Conservation (phyloP, 192 early-diverging fungal species). For the Lunasporangiospora selenospora region DNA sequence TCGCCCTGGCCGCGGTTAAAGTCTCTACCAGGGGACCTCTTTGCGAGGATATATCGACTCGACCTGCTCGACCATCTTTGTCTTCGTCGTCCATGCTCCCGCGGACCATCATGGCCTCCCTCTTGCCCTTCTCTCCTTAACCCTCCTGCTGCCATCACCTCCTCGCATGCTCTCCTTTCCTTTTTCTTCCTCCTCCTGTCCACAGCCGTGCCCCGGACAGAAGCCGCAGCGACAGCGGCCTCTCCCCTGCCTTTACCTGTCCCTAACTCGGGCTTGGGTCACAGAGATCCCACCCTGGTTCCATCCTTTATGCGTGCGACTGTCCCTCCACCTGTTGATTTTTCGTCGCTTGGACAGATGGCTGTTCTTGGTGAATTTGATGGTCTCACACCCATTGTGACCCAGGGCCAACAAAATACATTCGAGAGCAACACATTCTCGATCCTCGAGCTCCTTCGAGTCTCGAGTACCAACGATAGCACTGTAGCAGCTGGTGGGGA, state of each 20-base stretch:
- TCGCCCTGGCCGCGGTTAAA: too few relatives aligned
- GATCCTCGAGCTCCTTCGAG: slow-evolving; percentile 19
- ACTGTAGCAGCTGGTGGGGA: too few relatives aligned
- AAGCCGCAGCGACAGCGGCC: not conserved
- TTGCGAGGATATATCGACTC: too few relatives aligned
- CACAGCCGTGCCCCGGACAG: too few relatives aligned
- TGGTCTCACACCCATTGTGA: slow-evolving; percentile 22
- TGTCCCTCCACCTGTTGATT: slow-evolving; percentile 27
- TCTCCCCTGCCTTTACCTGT: not conserved
- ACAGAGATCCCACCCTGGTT: not conserved
- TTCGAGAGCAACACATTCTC: slow-evolving; percentile 28
- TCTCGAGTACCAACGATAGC: not conserved
- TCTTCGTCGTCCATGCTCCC: too few relatives aligned
- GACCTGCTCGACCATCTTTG: too few relatives aligned
- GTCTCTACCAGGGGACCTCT: too few relatives aligned
- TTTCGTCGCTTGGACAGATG: slow-evolving; percentile 29
- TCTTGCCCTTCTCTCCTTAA: not conserved
- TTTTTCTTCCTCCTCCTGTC: not conserved
- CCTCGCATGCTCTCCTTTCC: not conserved
- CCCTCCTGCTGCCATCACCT: not conserved
- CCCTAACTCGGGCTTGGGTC: slow-evolving; percentile 8
- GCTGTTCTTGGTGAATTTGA: slow-evolving; percentile 40
- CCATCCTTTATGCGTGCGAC: not conserved
- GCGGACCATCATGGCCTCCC: too few relatives aligned
- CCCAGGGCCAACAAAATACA: slow-evolving; percentile 25